A percentile compares a stretch with the other conserved stretches of the same genome.
These are phyloP conservation scores for Amylocystis lapponica DNA, from an alignment of 768 basidiomycete species.

Conservation along the genomic window DNA sequence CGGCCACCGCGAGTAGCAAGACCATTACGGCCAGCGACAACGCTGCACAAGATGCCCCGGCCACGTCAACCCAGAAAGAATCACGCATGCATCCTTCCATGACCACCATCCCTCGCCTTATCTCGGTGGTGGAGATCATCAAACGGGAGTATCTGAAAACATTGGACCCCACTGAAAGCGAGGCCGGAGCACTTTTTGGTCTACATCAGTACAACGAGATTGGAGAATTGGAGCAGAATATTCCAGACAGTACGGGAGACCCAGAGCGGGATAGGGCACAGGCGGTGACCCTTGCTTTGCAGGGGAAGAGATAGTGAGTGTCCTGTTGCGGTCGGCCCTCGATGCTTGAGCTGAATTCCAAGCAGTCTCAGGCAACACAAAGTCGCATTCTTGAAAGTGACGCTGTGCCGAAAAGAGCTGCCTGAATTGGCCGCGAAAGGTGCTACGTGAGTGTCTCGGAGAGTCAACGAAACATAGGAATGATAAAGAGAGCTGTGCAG, in stretches of 20 bases:
- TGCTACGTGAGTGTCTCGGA: constrained; percentile 43
- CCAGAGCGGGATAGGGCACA: constrained; percentile 29
- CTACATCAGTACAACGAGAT: constrained; percentile 77
- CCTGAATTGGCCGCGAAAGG: constrained; percentile 25
- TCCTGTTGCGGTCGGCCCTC: neutral
- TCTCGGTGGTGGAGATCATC: constrained; percentile 78
- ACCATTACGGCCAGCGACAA: constrained; percentile 4
- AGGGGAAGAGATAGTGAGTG: constrained; percentile 57
- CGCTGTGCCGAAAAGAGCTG: constrained; percentile 44
- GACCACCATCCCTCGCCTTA: constrained; percentile 50
- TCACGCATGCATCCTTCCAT: constrained; percentile 30
- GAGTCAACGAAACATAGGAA: neutral
- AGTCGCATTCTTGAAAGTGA: constrained; percentile 68
- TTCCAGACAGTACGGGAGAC: constrained; percentile 16
- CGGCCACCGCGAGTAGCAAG: too few relatives aligned
- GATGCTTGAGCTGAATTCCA: neutral
- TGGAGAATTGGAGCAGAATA: constrained; percentile 45
- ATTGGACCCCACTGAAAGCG: constrained; percentile 37
- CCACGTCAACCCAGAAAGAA: constrained; percentile 7
- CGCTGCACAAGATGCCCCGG: constrained; percentile 3
- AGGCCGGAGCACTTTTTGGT: constrained; percentile 36
- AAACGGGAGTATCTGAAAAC: constrained; percentile 71
- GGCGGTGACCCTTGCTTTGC: constrained; percentile 34
- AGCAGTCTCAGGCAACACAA: constrained; percentile 48
- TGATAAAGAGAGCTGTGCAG: constrained; percentile 31